Base-by-base conservation (phyloP, 139 green algal species). In the Coelastrella sp. region DNA sequence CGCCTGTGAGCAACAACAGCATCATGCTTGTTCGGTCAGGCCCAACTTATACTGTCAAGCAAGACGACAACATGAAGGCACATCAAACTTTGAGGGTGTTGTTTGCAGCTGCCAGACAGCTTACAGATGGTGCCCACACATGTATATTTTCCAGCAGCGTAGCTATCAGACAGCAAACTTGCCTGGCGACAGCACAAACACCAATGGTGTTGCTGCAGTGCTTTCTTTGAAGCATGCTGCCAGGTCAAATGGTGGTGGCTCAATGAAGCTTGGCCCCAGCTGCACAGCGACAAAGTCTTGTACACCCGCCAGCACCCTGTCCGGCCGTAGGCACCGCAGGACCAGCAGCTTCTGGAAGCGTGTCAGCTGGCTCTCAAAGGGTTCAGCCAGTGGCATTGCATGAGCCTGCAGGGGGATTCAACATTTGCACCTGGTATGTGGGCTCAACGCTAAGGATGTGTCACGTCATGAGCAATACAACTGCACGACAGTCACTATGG, bases 231-330 rank as follows among this genome's bases (percentile, higher is more conserved):
- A 98, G 93, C 93, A 96, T 7, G 90, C 90, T 47, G 78, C 89
- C 68, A 98, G 93, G 92, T 98, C 93, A 90, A 97, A 98, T 64
- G 96, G 94, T 22, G 96, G 96, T 20, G 94, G 95, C 93, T 98
- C 96, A 78, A 97, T 95, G 90, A 97, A 98, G 60, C 91, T 90
- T 23, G 88, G 76, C 14, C 96, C 95, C 81, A 98, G 85, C 74
- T 95, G 59, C 80, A 93, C 87, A 0, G 85, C 83, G 10, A 98
- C 94, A 88, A 97, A 98, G 79, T 85, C 88, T 91, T 94, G 90
- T 5, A 96, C 91, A 71, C 77, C 96, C 19, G 93, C 60, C 16
- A 93, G 91, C 54, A 97, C 93, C 92, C 96, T 97, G 93, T 98
- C 96, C 13, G 95, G 94, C 8, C 96, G 89, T 19, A 98, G 90